Conservation (phyloP, 2,329 filamentous ascomycete species). For the Polychaeton citri region DNA sequence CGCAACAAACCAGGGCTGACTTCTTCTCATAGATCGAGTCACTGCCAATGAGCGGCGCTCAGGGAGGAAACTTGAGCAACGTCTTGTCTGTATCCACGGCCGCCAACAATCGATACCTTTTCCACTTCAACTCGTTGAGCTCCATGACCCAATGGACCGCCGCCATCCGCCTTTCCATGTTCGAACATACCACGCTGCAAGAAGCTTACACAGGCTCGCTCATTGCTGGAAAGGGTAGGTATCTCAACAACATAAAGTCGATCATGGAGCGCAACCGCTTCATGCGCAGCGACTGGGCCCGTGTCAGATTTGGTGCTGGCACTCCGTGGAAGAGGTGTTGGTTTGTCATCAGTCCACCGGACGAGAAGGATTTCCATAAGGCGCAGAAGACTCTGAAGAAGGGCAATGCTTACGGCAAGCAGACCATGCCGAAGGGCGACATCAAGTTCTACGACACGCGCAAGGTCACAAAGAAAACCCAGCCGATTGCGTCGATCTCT, state of each 20-base stretch:
- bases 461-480: constrained; percentile 83
- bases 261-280: constrained; percentile 74
- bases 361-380: constrained; percentile 83
- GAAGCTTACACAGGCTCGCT: constrained; percentile 94
- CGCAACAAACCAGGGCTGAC: too few relatives aligned
- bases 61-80: constrained; percentile 76
- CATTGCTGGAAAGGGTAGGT: constrained; percentile 86
- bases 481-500: constrained; percentile 80
- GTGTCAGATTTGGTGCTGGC: constrained; percentile 88
- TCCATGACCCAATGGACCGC: constrained; percentile 93
- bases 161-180: constrained; percentile 85
- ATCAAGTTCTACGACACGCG: constrained; percentile 90
- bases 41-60: constrained; percentile 64
- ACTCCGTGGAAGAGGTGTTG: constrained; percentile 94
- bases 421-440: constrained; percentile 62
- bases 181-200: constrained; percentile 81
- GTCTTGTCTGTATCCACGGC: constrained; percentile 93
- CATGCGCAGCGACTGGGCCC: constrained; percentile 80
- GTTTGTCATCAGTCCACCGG: constrained; percentile 85
- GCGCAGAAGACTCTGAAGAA: constrained; percentile 72
- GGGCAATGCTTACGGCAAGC: constrained; percentile 68
- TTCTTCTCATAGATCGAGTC: constrained; percentile 41
- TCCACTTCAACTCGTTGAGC: constrained; percentile 92
- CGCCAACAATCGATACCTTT: constrained; percentile 83
- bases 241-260: constrained; percentile 73